Percentiles rank a stretch among this genome's conserved stretches.
Evolutionary conservation across 192 early-diverging fungal genomes (phyloP).

Genomic region (Backusella tarrabulga): DNA sequence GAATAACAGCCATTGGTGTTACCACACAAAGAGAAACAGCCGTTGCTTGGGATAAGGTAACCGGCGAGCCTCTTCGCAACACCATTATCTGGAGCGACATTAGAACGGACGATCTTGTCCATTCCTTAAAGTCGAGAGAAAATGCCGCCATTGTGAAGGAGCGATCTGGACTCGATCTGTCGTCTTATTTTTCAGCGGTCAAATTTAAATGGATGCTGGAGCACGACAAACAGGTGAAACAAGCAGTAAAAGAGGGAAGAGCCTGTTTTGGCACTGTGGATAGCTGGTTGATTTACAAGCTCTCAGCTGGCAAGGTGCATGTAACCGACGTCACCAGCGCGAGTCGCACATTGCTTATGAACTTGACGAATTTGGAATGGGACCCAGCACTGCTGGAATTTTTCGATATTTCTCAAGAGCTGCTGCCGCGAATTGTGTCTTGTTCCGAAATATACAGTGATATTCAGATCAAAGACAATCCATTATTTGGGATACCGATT

Average conservation of each 20-base stretch:
- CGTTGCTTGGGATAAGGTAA: conserved; percentile 81
- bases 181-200: conserved; percentile 92
- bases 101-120: conserved; percentile 80
- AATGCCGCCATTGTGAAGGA: conserved; percentile 32
- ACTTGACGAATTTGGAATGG: conserved; percentile 79
- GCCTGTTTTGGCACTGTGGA: conserved; percentile 90
- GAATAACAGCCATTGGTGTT: conserved; percentile 59
- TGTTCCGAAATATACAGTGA: conserved; percentile 79
- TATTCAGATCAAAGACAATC: conserved; percentile 43
- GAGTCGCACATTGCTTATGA: conserved; percentile 92
- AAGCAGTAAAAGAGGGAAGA: conserved; percentile 68
- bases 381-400: conserved; percentile 68
- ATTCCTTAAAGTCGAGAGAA: conserved; percentile 47
- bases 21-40: conserved; percentile 96
- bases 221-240: conserved; percentile 65
- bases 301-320: conserved; percentile 77
- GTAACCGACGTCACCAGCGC: conserved; percentile 94
- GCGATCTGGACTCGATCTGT: conserved; percentile 80
- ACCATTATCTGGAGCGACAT: conserved; percentile 93
- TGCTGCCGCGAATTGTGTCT: conserved; percentile 76
- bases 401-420: conserved; percentile 57
- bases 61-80: conserved; percentile 78
- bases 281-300: conserved; percentile 93
- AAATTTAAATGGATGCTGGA: conserved; percentile 93
- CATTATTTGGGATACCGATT: conserved; percentile 72